These are phyloP conservation scores for Lachancea waltii DNA, from an alignment of 805 yeast species.

Conservation along the genomic window DNA sequence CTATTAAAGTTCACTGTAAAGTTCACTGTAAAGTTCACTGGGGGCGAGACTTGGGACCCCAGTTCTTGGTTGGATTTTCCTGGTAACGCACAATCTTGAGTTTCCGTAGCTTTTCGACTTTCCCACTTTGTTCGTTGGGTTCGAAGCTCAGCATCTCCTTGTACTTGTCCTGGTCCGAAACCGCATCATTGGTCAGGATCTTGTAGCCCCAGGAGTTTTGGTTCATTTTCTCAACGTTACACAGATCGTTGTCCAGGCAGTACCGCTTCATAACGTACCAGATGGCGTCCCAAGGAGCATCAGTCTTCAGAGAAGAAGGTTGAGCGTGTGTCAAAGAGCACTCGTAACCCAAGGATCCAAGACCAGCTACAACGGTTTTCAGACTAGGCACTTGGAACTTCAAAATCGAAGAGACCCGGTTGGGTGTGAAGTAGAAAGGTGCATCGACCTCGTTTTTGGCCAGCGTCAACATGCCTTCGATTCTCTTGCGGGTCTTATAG, in stretches of 20 bases:
- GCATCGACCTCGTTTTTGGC: constrained; percentile 65
- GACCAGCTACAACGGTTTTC: constrained; percentile 62
- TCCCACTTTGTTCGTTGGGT: constrained; percentile 49
- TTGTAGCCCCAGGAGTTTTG: constrained; percentile 52
- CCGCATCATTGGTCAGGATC: constrained; percentile 43
- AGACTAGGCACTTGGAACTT: constrained; percentile 82
- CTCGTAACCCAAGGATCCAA: constrained; percentile 75
- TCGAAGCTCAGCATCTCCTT: constrained; percentile 45
- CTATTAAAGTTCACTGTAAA: no score
- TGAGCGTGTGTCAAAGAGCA: constrained; percentile 87
- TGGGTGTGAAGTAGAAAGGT: constrained; percentile 82
- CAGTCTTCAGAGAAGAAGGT: constrained; percentile 79
- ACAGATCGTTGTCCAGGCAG: constrained; percentile 45
- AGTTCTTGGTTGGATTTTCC: constrained; percentile 84
- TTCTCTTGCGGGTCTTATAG: constrained; percentile 77
- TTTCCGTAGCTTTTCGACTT: constrained; percentile 55
- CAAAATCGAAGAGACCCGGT: constrained; percentile 64
- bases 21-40: background rate
- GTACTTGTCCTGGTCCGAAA: constrained; percentile 18
- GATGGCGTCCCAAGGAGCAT: constrained; percentile 78
- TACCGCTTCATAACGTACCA: constrained; percentile 61
- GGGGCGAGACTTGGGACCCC: constrained; percentile 96
- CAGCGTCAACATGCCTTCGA: constrained; percentile 86
- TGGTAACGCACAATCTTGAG: constrained; percentile 83
- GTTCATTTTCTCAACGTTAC: constrained; percentile 38